Evolutionary conservation across 2,329 filamentous ascomycete genomes (phyloP).

Genomic region (Dryadomyces quercivorus): DNA sequence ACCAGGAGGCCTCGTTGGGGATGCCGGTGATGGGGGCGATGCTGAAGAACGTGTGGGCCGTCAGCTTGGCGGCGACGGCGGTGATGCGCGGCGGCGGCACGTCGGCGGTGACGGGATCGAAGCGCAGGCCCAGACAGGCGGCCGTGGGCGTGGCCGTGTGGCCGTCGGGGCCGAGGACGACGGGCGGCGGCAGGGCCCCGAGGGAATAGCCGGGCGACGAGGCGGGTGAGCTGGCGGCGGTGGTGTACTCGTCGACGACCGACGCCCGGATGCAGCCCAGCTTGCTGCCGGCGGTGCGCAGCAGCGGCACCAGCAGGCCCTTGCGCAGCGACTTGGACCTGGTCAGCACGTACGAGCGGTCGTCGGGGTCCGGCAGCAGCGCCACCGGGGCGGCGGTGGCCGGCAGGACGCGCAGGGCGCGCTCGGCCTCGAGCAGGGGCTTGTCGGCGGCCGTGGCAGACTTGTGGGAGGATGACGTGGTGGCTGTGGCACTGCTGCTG

Average conservation of each 20-base stretch:
- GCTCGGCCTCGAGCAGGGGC: constrained; percentile 8
- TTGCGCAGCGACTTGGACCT: constrained; percentile 41
- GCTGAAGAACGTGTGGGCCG: constrained; percentile 40
- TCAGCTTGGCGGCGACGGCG: constrained; percentile 36
- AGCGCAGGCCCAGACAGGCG: constrained; percentile 33
- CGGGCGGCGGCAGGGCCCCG: constrained; percentile 29
- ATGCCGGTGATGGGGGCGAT: constrained; percentile 30
- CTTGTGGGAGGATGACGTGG: neutral
- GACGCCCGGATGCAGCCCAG: constrained; percentile 32
- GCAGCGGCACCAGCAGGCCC: constrained; percentile 31
- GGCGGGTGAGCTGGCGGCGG: constrained; percentile 14
- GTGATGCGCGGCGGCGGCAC: constrained; percentile 34
- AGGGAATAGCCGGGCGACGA: neutral
- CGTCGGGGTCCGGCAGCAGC: constrained; percentile 29
- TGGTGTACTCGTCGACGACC: constrained; percentile 18
- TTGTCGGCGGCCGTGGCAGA: neutral
- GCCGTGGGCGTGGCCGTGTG: constrained; percentile 27
- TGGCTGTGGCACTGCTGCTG: neutral
- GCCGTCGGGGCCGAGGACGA: constrained; percentile 39
- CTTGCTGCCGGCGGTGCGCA: constrained; percentile 21
- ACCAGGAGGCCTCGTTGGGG: constrained; percentile 37
- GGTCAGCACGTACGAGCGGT: constrained; percentile 35
- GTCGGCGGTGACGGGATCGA: constrained; percentile 31
- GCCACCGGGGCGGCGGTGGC: constrained; percentile 31
- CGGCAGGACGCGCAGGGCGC: constrained; percentile 40